phyloP scores from a whole-genome alignment of 148 eudicot genomes.

The Heliamphora exappendiculata region DNA sequence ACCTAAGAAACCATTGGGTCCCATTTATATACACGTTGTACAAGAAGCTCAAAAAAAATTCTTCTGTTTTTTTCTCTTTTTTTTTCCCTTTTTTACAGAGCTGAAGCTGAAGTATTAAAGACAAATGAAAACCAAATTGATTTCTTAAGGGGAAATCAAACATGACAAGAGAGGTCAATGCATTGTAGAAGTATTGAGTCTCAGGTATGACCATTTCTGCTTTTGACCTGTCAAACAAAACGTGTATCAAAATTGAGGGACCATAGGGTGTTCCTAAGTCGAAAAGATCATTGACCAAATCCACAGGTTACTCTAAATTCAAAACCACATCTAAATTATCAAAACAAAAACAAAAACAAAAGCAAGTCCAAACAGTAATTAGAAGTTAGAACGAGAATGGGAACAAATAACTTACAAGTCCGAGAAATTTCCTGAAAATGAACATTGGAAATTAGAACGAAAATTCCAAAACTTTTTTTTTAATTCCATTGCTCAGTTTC shows the following conservation, averaged over 20 bases:
- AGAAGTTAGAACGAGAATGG: neutral
- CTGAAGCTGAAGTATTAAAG: neutral
- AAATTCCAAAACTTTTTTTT: neutral
- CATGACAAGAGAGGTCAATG: neutral
- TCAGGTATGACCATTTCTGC: neutral
- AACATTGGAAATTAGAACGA: neutral
- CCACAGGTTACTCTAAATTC: neutral
- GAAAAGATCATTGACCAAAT: neutral
- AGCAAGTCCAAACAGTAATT: too few relatives aligned
- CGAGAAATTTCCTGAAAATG: neutral
- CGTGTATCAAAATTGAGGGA: neutral
- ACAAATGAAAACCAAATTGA: neutral
- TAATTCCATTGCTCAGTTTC: neutral
- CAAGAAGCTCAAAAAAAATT: neutral
- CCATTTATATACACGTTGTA: neutral
- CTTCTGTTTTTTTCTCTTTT: neutral
- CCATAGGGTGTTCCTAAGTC: neutral
- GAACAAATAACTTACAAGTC: neutral
- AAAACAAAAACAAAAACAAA: neutral
- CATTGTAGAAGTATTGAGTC: neutral
- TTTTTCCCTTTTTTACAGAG: neutral
- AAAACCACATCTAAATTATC: neutral
- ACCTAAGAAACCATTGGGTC: neutral
- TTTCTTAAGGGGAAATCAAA: neutral
- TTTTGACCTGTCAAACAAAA: neutral